Evolutionary conservation across 352 stramenopile species (phyloP).

Genomic region (Poterioochromonas sp.): DNA sequence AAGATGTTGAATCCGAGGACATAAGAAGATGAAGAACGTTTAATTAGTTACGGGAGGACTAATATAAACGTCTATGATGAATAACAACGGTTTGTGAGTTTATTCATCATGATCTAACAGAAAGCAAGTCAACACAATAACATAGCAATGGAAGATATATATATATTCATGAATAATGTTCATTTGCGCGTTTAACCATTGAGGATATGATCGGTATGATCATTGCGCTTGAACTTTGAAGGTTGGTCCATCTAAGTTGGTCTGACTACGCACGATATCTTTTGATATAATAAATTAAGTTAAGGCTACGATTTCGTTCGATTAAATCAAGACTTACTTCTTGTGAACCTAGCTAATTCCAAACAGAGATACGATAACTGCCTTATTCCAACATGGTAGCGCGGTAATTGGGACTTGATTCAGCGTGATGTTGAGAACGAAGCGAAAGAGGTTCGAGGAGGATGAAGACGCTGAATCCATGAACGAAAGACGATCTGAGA

Average conservation of each 20-base stretch:
- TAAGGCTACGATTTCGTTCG: conserved; percentile 27
- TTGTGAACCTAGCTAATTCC: conserved; percentile 13
- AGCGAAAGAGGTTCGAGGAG: conserved; percentile 18
- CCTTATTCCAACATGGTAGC: conserved; percentile 29
- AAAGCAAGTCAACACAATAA: conserved; percentile 29
- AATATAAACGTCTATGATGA: conserved; percentile 32
- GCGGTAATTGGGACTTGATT: conserved; percentile 27
- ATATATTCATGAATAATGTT: conserved; percentile 23
- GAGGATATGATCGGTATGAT: conserved; percentile 13
- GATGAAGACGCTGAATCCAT: conserved; percentile 15
- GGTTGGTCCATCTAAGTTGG: conserved; percentile 23
- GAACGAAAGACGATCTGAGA: conserved; percentile 21
- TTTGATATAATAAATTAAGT: conserved; percentile 30
- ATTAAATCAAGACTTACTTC: conserved; percentile 27
- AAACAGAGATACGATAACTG: conserved; percentile 14
- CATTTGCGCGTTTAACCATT: conserved; percentile 13
- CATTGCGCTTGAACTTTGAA: conserved; percentile 27
- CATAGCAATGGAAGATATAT: conserved; percentile 31
- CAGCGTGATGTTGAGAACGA: conserved; percentile 28
- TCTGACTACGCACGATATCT: conserved; percentile 22
- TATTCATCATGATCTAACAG: conserved; percentile 31
- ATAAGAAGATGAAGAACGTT: conserved; percentile 30
- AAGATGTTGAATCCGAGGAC: conserved; percentile 28
- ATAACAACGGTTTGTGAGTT: conserved; percentile 29
- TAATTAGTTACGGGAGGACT: conserved; percentile 29